Conservation (phyloP, 495 filamentous ascomycete genomes). For the Geopyxis carbonaria region DNA sequence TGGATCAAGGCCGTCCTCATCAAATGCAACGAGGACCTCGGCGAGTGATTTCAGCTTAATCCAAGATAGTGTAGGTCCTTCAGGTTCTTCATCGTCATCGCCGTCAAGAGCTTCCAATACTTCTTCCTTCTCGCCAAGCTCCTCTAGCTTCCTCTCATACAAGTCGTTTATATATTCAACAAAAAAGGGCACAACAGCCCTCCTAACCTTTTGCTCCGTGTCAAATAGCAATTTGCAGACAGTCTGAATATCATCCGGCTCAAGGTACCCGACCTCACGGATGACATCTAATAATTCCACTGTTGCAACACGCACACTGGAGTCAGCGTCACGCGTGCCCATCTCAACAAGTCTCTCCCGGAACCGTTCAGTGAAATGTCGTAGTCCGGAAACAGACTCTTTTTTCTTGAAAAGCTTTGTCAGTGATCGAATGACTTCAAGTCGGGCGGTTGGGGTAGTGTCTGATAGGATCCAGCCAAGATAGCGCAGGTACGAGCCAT, state of each 20-base stretch:
- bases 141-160: constrained; percentile 62
- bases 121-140: constrained; percentile 64
- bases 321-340: constrained; percentile 63
- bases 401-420: constrained; percentile 54
- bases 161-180: constrained; percentile 66
- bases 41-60: constrained; percentile 78
- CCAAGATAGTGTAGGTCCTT: constrained; percentile 63
- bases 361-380: constrained; percentile 81
- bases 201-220: constrained; percentile 61
- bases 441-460: constrained; percentile 43
- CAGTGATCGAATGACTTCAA: constrained; percentile 68
- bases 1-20: constrained; percentile 31
- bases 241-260: constrained; percentile 75
- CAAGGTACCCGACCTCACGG: constrained; percentile 67
- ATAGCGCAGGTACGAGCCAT: constrained; percentile 74
- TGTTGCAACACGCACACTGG: constrained; percentile 54
- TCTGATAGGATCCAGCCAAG: constrained; percentile 91
- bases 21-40: constrained; percentile 66
- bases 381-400: constrained; percentile 57
- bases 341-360: constrained; percentile 81
- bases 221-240: constrained; percentile 79
- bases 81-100: constrained; percentile 53
- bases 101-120: constrained; percentile 45
- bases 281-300: constrained; percentile 67
- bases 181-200: constrained; percentile 79